phyloP scores from a whole-genome alignment of 805 yeast species.

The Zygoascus ofunaensis region DNA sequence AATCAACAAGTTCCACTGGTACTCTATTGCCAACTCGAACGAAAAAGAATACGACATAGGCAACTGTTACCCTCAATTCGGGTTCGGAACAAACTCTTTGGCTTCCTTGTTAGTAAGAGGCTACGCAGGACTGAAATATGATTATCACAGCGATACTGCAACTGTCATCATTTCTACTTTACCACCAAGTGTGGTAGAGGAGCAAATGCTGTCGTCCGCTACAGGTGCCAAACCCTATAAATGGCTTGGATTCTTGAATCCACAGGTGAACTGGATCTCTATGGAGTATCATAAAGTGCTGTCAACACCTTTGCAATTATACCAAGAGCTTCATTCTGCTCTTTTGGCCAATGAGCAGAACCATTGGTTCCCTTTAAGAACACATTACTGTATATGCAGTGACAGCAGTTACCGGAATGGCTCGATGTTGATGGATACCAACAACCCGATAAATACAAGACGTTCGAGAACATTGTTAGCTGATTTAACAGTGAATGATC shows the following conservation, averaged over 20 bases:
- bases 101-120: neutral
- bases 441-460: too few relatives aligned
- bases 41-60: neutral
- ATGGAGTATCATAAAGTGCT: neutral
- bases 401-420: neutral
- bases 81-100: neutral
- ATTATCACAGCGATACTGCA: neutral
- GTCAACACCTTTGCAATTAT: neutral
- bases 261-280: neutral
- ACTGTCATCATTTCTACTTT: neutral
- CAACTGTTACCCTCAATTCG: conserved; percentile 1
- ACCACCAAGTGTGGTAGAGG: neutral
- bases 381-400: neutral
- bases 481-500: neutral
- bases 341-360: neutral
- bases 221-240: neutral
- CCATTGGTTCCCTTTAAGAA: neutral
- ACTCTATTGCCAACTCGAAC: neutral
- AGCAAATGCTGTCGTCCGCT: neutral
- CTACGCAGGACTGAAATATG: neutral
- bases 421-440: too few relatives aligned
- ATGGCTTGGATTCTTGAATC: neutral
- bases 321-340: neutral
- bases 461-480: neutral
- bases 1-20: neutral